phyloP scores from a whole-genome alignment of 139 green algal species.

The Picochlorum costavermella region DNA sequence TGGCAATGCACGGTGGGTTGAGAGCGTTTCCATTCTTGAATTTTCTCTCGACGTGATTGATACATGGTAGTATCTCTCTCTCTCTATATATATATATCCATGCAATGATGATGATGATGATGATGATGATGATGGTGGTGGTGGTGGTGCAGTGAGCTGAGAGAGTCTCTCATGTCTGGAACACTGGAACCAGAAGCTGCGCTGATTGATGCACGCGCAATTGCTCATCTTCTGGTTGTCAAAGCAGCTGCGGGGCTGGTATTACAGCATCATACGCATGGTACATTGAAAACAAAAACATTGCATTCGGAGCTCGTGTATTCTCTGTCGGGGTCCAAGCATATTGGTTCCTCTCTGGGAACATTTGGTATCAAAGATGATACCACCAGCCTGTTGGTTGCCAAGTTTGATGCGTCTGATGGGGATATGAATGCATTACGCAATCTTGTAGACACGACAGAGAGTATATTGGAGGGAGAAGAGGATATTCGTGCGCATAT shows the following conservation, averaged over 20 bases:
- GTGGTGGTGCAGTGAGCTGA: conserved; percentile 26
- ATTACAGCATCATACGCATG: conserved; percentile 9
- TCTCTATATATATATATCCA: not conserved
- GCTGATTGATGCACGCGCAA: conserved; percentile 31
- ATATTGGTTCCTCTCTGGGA: conserved; percentile 46
- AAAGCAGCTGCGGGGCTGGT: conserved; percentile 34
- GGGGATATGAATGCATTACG: conserved; percentile 28
- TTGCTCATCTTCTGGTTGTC: conserved; percentile 38
- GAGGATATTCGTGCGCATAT: too few relatives aligned
- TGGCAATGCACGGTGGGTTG: conserved; percentile 21
- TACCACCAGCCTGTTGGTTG: conserved; percentile 34
- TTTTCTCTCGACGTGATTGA: too few relatives aligned
- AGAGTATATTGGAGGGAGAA: conserved; percentile 8
- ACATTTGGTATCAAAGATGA: conserved; percentile 43
- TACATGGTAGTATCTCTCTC: too few relatives aligned
- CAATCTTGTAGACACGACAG: conserved; percentile 6
- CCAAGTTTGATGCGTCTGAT: conserved; percentile 41
- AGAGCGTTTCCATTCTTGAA: too few relatives aligned
- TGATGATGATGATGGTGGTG: not conserved
- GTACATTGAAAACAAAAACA: conserved; percentile 25
- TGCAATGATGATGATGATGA: not conserved
- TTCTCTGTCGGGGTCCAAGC: conserved; percentile 39
- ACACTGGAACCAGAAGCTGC: conserved; percentile 22
- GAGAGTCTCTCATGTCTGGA: conserved; percentile 17
- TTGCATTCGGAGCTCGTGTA: conserved; percentile 58